Conservation (phyloP, 352 stramenopile species). For the Phytopythium delawarense region DNA sequence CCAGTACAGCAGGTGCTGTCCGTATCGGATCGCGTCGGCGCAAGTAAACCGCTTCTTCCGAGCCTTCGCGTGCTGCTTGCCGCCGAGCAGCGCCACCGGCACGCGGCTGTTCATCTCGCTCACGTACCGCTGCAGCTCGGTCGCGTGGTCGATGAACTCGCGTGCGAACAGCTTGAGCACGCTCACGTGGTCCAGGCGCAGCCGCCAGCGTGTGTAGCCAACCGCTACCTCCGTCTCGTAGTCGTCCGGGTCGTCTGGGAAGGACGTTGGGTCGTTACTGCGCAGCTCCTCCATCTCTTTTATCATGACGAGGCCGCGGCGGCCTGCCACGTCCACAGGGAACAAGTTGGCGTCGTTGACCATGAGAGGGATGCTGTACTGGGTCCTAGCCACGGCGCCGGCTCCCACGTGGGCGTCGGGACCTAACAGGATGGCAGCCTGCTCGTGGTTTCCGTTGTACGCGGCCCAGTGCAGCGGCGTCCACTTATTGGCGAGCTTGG, state of each 20-base stretch:
- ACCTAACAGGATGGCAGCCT: conserved; percentile 51
- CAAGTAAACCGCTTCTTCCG: conserved; percentile 17
- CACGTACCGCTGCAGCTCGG: conserved; percentile 44
- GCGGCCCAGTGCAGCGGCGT: conserved; percentile 71
- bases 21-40: conserved; percentile 56
- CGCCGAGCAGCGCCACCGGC: conserved; percentile 19
- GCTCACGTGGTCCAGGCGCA: conserved; percentile 58
- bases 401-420: conserved; percentile 13
- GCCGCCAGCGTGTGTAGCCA: conserved; percentile 46
- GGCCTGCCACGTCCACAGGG: conserved; percentile 56
- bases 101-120: conserved; percentile 56
- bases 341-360: conserved; percentile 55
- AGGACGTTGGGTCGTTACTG: not conserved
- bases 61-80: conserved; percentile 11
- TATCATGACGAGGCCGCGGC: conserved; percentile 40
- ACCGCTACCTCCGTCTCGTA: not conserved
- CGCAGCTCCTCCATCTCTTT: conserved; percentile 35
- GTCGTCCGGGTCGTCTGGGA: not conserved
- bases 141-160: conserved; percentile 50
- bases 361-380: conserved; percentile 55
- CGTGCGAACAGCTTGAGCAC: conserved; percentile 37
- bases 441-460: conserved; percentile 72
- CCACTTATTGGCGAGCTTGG: conserved; percentile 67
- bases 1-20: conserved; percentile 78
- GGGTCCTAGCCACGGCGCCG: conserved; percentile 22